Evolutionary conservation across 768 basidiomycete genomes (phyloP), one percentile per base, ranked within the genome.

Genomic region (Trametes cingulata): DNA sequence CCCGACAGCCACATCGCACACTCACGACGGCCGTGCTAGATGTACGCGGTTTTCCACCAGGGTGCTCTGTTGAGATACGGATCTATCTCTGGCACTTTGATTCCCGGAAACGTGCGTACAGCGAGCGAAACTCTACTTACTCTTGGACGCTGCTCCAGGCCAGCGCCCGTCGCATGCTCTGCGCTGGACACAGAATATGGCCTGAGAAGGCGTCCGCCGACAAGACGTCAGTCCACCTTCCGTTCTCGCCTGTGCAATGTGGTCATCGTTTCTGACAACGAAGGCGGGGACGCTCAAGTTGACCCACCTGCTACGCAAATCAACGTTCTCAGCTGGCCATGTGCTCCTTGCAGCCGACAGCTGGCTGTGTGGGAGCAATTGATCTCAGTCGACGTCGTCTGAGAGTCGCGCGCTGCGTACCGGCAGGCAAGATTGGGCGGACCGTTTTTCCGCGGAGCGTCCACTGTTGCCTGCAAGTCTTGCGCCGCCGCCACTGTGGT

Each of bases 271-370:
- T 42, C 48, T 51, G 48, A 36, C 48, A 17, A 36, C 41, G 48
- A 41, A 25, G 39, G 48, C 29, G 56, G n/a, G 15, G 12, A 27
- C 35, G 55, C 20, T 15, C 41, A 35, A 24, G 42, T 13, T 13
- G 25, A 20, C 56, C 19, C 24, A 41, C 37, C 5, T 12, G 58
- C 42, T 52, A 40, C 42, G 58, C 58, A 50, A 52, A 52, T 59
- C 58, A 40, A 29, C 58, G 52, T 59, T 59, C 58, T 52, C 58
- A 59, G 58, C 50, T 9, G 22, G 43, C 58, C 58, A 59, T 52
- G 51, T 59, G 58, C 58, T 58, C 35, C 27, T 53, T 27, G 46
- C 58, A 53, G 52, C 58, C 52, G 58, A 53, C 52, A 60, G 58
- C 45, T 19, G 46, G 40, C 35, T 59, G 58, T 27, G 52, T 52